phyloP scores from a whole-genome alignment of 192 early-diverging fungal species.

The Kickxella alabastrina region DNA sequence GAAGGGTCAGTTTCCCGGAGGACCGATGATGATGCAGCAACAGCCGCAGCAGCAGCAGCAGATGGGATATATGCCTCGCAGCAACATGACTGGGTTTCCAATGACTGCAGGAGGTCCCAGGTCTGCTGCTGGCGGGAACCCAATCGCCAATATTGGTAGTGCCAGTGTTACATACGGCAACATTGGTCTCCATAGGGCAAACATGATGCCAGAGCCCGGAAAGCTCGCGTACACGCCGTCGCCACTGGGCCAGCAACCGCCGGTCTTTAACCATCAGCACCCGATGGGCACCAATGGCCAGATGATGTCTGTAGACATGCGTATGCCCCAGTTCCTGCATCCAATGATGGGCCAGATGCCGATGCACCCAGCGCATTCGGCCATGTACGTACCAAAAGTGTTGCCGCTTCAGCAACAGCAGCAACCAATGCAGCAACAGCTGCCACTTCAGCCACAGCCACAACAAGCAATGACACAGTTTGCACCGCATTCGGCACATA shows the following conservation, averaged over 20 bases:
- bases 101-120: neutral
- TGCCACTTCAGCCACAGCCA: constrained; percentile 4
- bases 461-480: neutral
- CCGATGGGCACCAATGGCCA: neutral
- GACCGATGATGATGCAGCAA: too few species aligned
- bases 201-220: constrained; percentile 2
- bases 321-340: neutral
- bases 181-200: constrained; percentile 9
- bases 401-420: too few species aligned
- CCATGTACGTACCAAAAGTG: constrained; percentile 4
- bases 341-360: constrained; percentile 4
- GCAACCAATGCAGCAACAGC: constrained; percentile 1
- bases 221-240: constrained; percentile 35
- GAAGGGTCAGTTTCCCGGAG: too few species aligned
- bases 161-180: constrained; percentile 16
- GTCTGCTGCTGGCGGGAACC: neutral
- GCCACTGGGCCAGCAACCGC: constrained; percentile 28
- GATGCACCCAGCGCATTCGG: neutral
- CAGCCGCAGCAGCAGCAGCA: constrained; percentile 13
- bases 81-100: neutral
- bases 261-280: constrained; percentile 9
- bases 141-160: neutral
- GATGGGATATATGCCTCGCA: constrained; percentile 14
- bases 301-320: neutral
- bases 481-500: too few species aligned